Evolutionary conservation across 1,139 yeast genomes (phyloP).

Genomic region (Yamadazyma sp.): DNA sequence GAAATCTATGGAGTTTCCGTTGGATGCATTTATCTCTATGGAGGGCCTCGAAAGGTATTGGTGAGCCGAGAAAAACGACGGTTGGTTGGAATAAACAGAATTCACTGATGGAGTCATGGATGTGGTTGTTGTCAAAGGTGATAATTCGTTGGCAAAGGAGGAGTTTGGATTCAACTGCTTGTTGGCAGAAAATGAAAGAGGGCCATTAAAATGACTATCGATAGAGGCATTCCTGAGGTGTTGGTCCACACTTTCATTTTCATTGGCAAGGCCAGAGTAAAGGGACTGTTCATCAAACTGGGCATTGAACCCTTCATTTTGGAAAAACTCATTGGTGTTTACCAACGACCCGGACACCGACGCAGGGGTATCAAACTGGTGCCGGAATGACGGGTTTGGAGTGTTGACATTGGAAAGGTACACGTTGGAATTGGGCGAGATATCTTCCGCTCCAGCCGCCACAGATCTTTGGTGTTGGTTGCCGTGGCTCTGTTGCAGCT

Average conservation of each 20-base stretch:
- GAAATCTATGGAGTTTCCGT: conserved; percentile 37
- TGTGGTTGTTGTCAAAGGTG: conserved; percentile 48
- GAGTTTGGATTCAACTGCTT: conserved; percentile 4
- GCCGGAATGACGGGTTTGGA: conserved; percentile 5
- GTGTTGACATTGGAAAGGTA: conserved; percentile 7
- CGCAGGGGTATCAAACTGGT: conserved; percentile 8
- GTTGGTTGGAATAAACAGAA: conserved; percentile 45
- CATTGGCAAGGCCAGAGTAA: conserved; percentile 11
- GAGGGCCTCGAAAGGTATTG: conserved; percentile 42
- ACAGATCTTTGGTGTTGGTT: background rate
- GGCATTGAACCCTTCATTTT: background rate
- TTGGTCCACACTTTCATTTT: conserved; percentile 8
- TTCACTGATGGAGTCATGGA: conserved; percentile 44
- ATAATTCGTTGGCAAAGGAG: conserved; percentile 26
- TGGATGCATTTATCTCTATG: conserved; percentile 37
- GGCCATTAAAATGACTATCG: conserved; percentile 17
- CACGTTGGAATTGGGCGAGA: conserved; percentile 9
- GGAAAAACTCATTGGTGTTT: background rate
- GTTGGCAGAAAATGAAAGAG: conserved; percentile 13
- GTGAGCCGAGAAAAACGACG: conserved; percentile 48
- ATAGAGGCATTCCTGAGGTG: conserved; percentile 18
- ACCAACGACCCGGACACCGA: conserved; percentile 6
- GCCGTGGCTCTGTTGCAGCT: conserved; percentile 1
- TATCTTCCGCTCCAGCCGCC: background rate
- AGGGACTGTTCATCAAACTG: conserved; percentile 16